These are phyloP conservation scores for Nakazawaea holstii DNA, from an alignment of 805 yeast species.

Conservation along the genomic window DNA sequence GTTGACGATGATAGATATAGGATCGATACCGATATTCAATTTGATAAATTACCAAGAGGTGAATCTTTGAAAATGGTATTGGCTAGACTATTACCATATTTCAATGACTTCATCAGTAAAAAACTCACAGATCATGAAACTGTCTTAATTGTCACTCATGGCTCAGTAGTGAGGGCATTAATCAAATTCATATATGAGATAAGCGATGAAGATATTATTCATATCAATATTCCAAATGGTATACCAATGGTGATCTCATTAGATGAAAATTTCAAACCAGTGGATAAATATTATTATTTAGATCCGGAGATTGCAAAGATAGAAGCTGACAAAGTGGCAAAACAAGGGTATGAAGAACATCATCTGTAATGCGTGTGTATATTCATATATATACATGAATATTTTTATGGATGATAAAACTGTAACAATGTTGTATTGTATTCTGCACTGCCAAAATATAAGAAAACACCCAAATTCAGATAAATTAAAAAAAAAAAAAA, in stretches of 20 bases:
- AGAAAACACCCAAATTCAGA: too few species aligned
- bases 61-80: conserved; percentile 74
- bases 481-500: too few species aligned
- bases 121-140: conserved; percentile 46
- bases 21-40: conserved; percentile 39
- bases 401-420: background rate
- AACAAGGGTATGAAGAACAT: conserved; percentile 51
- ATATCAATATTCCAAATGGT: conserved; percentile 78
- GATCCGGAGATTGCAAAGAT: conserved; percentile 78
- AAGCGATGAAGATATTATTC: conserved; percentile 63
- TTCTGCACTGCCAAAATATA: background rate
- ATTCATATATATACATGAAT: background rate
- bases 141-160: conserved; percentile 73
- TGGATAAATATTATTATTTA: conserved; percentile 56
- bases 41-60: conserved; percentile 55
- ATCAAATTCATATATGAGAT: conserved; percentile 63
- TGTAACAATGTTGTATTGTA: background rate
- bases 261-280: conserved; percentile 43
- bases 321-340: conserved; percentile 75
- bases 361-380: background rate
- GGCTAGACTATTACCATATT: conserved; percentile 58
- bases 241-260: conserved; percentile 70
- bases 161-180: conserved; percentile 73
- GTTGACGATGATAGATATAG: conserved; percentile 33
- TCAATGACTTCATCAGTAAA: conserved; percentile 43